Base-by-base conservation (phyloP, 371 early-diverging fungal genomes). In the Fennellomyces sp. region DNA sequence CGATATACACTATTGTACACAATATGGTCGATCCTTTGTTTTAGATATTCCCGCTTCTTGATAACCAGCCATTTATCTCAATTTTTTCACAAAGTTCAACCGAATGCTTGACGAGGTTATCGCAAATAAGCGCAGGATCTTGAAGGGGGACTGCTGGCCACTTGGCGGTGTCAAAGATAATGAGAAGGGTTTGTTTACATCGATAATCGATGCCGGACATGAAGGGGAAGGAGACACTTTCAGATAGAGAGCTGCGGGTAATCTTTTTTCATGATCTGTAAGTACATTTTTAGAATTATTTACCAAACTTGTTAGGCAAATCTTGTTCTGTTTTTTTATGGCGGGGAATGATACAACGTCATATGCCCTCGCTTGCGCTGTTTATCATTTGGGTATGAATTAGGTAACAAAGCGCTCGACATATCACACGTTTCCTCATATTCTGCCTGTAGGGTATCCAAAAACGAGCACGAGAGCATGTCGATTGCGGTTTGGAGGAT, bases 131-230 rank as follows among this genome's bases (percentile, higher is more conserved):
- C n/a, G n/a, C n/a, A n/a, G n/a, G n/a, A n/a, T n/a, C n/a, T n/a
- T n/a, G n/a, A n/a, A n/a, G n/a, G n/a, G n/a, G n/a, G n/a, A n/a
- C n/a, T n/a, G n/a, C n/a, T n/a, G n/a, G n/a, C n/a, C n/a, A n/a
- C n/a, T n/a, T n/a, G 13, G 39, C 6, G 52, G 6, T 38, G n/a
- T 21, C 11, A 33, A 31, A 10, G 28, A 23, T 39, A 42, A 49
- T 27, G 64, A 66, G 23, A 76, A 76, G 45, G 77, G 74, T 45
- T 33, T 77, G 23, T 58, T 77, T 3, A 71, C 72, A 1, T 47
- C 72, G 15, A 67, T 77, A 66, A 41, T 77, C 10, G 77, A 77
- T 55, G 69, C 70, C 1, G 68, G 69, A 41, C 26, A 53, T 2
- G 21, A 53, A 21, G 66, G 68, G 12, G 66, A 64, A 19, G 63